phyloP scores from a whole-genome alignment of 1,139 yeast genomes.

The Insectozyma bohioensis region DNA sequence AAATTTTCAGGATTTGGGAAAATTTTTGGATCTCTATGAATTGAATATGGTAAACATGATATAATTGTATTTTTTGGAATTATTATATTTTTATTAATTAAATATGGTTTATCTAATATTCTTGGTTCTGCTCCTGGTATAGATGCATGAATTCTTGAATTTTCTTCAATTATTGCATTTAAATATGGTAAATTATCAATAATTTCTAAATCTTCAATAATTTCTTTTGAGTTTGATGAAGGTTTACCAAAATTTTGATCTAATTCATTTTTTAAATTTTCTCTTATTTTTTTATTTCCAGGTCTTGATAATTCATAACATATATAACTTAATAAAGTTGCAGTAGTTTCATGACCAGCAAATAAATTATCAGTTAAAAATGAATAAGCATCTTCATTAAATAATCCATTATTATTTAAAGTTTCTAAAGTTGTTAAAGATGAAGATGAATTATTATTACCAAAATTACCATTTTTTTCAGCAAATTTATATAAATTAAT shows the following conservation, averaged over 20 bases:
- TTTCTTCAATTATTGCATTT: conserved; percentile 59
- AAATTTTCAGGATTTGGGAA: conserved; percentile 54
- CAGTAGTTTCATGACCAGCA: conserved; percentile 82
- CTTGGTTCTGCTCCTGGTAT: conserved; percentile 79
- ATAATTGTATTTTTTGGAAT: conserved; percentile 57
- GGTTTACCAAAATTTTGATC: conserved; percentile 30
- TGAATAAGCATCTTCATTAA: conserved; percentile 38
- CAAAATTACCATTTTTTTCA: conserved; percentile 29
- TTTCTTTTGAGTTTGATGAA: conserved; percentile 18
- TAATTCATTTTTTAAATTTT: conserved; percentile 44
- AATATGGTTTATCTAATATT: conserved; percentile 34
- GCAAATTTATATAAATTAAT: conserved; percentile 40
- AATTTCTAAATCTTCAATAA: conserved; percentile 33
- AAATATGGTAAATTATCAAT: conserved; percentile 55
- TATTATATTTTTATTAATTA: conserved; percentile 13
- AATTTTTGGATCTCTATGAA: conserved; percentile 52
- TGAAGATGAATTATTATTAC: conserved; percentile 18
- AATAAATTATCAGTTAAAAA: conserved; percentile 43
- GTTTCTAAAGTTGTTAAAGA: conserved; percentile 36
- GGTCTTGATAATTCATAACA: conserved; percentile 62
- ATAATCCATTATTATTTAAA: conserved; percentile 32
- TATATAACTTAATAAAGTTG: conserved; percentile 60
- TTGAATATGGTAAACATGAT: conserved; percentile 65
- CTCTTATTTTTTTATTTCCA: conserved; percentile 40
- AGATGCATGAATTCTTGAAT: conserved; percentile 62